These are phyloP conservation scores for Spathaspora arborariae DNA, from an alignment of 805 yeast species.

Conservation along the genomic window DNA sequence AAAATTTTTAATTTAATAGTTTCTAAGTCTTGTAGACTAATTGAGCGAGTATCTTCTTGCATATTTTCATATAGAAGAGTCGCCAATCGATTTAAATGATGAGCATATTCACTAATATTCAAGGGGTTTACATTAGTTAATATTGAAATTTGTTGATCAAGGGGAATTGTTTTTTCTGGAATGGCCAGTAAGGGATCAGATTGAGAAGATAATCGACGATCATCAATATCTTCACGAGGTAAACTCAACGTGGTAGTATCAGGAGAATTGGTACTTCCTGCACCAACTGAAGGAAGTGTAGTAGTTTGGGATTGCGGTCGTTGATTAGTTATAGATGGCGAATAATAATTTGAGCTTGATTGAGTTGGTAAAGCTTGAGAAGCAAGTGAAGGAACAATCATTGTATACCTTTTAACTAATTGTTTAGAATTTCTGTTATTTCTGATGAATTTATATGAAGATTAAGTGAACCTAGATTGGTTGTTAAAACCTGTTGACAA, in stretches of 20 bases:
- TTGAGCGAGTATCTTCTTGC: conserved; percentile 10
- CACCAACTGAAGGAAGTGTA: background rate
- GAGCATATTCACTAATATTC: conserved; percentile 32
- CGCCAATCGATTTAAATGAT: conserved; percentile 32
- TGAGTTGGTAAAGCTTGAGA: background rate
- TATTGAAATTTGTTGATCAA: conserved; percentile 19
- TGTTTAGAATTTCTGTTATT: background rate
- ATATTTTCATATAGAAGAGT: conserved; percentile 19
- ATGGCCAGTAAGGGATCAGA: conserved; percentile 1
- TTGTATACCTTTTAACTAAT: background rate
- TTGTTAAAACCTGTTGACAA: background rate
- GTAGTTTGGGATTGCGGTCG: background rate
- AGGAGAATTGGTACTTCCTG: background rate
- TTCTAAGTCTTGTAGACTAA: conserved; percentile 1
- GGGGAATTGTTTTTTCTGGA: background rate
- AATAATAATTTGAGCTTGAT: background rate
- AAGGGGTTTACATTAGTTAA: conserved; percentile 25
- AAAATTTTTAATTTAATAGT: conserved; percentile 22
- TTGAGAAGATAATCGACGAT: background rate
- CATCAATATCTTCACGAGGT: background rate
- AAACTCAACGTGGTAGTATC: background rate
- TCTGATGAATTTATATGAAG: background rate
- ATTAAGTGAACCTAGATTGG: background rate
- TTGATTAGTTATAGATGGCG: background rate
- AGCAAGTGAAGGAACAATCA: background rate